Evolutionary conservation across 306 rosid genomes (phyloP).

Genomic region (Pyrus bretschneideri): DNA sequence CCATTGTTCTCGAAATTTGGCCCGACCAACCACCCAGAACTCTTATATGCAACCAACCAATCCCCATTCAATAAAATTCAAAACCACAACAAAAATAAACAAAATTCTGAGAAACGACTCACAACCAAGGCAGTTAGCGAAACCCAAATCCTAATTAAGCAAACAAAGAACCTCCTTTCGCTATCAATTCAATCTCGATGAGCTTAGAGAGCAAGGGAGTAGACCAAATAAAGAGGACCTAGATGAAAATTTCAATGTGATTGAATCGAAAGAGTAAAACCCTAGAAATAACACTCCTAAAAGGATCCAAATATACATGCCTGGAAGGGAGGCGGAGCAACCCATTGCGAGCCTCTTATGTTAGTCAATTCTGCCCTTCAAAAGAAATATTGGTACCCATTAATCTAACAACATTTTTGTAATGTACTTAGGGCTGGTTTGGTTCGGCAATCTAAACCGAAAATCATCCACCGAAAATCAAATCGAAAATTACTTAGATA

Average conservation of each 20-base stretch:
- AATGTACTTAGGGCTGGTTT: too few species aligned
- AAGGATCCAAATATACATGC: conserved; percentile 11
- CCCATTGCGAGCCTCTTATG: conserved; percentile 36
- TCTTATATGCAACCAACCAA: conserved; percentile 53
- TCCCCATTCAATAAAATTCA: conserved; percentile 12
- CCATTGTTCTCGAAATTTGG: conserved; percentile 52
- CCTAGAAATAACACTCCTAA: neutral
- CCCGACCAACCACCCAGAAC: conserved; percentile 50
- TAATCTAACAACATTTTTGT: too few species aligned
- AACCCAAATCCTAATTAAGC: neutral
- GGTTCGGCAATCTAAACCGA: too few species aligned
- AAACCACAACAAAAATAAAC: neutral
- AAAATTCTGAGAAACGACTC: conserved; percentile 11
- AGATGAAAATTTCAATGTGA: neutral
- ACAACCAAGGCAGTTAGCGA: neutral
- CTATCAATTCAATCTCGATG: neutral
- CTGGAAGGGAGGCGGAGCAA: conserved; percentile 71
- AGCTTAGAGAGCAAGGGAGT: conserved; percentile 15
- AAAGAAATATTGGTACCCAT: too few species aligned
- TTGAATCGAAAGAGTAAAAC: neutral
- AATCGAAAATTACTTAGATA: too few species aligned
- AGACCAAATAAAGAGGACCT: neutral
- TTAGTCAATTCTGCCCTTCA: neutral
- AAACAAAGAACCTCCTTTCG: neutral
- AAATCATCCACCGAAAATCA: too few species aligned